Evolutionary conservation across 306 rosid genomes (phyloP), one percentile per base, ranked within the genome.

Genomic region (Calophaca sinica): DNA sequence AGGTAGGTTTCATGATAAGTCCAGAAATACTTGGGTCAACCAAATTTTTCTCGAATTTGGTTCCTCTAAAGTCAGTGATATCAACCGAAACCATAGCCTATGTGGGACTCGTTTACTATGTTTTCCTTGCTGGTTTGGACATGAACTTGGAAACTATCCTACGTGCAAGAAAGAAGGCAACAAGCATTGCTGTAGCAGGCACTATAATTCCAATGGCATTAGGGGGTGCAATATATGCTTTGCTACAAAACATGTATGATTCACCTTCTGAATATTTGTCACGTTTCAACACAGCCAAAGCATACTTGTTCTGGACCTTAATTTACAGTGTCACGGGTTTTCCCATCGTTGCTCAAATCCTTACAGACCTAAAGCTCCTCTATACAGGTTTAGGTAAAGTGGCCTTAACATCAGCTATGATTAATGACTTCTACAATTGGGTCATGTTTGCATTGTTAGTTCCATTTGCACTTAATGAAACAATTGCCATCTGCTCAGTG

Each of bases 321-420:
- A 65, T 45, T 8, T 77, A 29, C 3, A 75, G 72, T 52, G 70
- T 85, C 72, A 86, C 89, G 0, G 79, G 85, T 60, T 82, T 76
- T 45, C 89, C 89, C 0, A 51, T 83, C 35, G 79, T 86, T 15
- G 63, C 85, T 10, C 84, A 50, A 11, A 73, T 86, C 69, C 83
- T 86, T 4, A 61, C 81, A 2, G 81, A 82, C 50, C 82, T 86
- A 31, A 86, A 86, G 59, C 84, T 86, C 7, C 81, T 86, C 14
- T 77, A 83, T 1, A 82, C 87, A 0, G 79, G 77, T 12, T 60
- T 86, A 8, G 89, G 89, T 0, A 68, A 11, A 65, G 73, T 41
- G 13, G 70, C 87, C 38, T 65, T 86, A 49, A 62, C 83, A 12
- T 44, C 72, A 8, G 87, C 83, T 4, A 82, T 74, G 84, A 38